A percentile compares a stretch with the other conserved stretches of the same genome.
These are phyloP conservation scores for Trichoderma brevicompactum DNA, from an alignment of 2,329 filamentous ascomycete species.

Conservation along the genomic window DNA sequence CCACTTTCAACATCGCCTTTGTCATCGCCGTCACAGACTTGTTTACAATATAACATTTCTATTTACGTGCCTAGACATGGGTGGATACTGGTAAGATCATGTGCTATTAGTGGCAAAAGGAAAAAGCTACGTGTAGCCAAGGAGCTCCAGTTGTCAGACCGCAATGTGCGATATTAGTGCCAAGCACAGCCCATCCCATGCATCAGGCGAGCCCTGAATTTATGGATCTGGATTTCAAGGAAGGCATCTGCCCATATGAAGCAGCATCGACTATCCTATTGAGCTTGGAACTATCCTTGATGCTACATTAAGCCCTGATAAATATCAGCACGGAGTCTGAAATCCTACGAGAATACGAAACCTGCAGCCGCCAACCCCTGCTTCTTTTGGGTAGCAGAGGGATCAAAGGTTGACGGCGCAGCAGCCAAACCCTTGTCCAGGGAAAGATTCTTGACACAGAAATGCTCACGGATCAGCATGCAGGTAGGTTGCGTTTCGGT, in stretches of 20 bases:
- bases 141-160: background rate
- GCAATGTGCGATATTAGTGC: background rate
- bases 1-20: background rate
- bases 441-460: background rate
- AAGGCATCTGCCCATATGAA: background rate
- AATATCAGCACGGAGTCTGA: background rate
- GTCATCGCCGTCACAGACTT: background rate
- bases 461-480: conserved; percentile 12
- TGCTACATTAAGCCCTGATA: background rate
- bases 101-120: background rate
- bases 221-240: background rate
- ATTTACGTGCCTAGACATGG: background rate
- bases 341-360: background rate
- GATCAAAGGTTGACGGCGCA: background rate
- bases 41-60: background rate
- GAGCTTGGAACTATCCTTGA: background rate
- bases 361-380: background rate
- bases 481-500: background rate
- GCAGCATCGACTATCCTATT: too few relatives aligned
- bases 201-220: conserved; percentile 3
- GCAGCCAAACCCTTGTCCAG: background rate
- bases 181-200: conserved; percentile 3
- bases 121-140: background rate
- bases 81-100: background rate
- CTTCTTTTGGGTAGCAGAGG: background rate